phyloP scores from a whole-genome alignment of 345 rosid genomes.

The Carallia brachiata region DNA sequence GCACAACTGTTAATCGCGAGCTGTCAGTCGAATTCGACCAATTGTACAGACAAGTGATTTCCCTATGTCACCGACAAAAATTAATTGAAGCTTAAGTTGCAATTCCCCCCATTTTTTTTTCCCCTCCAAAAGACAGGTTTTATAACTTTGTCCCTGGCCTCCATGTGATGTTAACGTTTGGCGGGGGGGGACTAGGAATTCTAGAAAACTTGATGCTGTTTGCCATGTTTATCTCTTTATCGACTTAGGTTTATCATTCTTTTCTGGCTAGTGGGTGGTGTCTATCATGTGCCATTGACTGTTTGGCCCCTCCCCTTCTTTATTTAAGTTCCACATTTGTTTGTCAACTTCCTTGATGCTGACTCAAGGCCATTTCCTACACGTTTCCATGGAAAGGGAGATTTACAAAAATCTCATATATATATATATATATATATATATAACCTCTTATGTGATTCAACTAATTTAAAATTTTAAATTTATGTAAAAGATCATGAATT shows the following conservation, averaged over 20 bases:
- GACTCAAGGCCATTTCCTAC: neutral
- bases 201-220: too few species aligned
- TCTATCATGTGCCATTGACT: slow-evolving; percentile 5
- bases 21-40: too few species aligned
- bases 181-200: neutral
- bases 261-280: slow-evolving; percentile 15
- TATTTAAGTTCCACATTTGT: slow-evolving; percentile 15
- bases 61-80: neutral
- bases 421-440: too few species aligned
- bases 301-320: slow-evolving; percentile 18
- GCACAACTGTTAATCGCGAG: too few species aligned
- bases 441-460: too few species aligned
- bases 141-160: neutral
- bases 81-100: neutral
- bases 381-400: too few species aligned
- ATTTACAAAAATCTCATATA: too few species aligned
- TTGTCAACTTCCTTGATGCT: neutral
- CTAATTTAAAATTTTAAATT: too few species aligned
- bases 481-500: too few species aligned
- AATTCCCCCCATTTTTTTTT: too few species aligned
- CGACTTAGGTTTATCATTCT: neutral
- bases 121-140: neutral
- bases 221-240: slow-evolving; percentile 12
- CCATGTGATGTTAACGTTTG: neutral
- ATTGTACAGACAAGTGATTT: too few species aligned